Conservation (phyloP, 768 basidiomycete genomes). For the Chlorophyllum brunneum region DNA sequence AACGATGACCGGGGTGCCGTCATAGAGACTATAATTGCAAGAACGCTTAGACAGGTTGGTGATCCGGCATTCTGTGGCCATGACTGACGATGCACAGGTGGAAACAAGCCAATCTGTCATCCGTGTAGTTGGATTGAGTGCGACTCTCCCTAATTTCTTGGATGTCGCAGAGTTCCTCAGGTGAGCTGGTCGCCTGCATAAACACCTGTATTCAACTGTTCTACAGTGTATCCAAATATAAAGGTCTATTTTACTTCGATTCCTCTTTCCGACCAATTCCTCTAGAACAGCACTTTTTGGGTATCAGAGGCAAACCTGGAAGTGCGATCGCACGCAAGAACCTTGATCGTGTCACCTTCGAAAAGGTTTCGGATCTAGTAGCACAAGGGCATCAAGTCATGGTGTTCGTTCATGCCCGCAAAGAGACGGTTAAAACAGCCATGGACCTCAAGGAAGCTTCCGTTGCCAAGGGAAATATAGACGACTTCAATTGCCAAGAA, state of each 20-base stretch:
- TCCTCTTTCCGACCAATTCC: conserved; percentile 96
- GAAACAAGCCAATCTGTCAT: conserved; percentile 96
- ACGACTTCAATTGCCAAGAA: conserved; percentile 78
- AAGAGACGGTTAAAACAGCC: conserved; percentile 95
- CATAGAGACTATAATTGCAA: conserved; percentile 95
- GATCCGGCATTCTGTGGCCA: neutral
- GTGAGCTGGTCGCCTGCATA: conserved; percentile 34
- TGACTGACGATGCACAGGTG: conserved; percentile 46
- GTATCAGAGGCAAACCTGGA: conserved; percentile 84
- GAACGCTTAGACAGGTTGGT: conserved; percentile 83
- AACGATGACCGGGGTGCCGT: conserved; percentile 98
- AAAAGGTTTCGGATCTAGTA: conserved; percentile 88
- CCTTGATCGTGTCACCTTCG: conserved; percentile 82
- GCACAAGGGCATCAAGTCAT: conserved; percentile 96
- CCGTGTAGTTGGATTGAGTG: conserved; percentile 92
- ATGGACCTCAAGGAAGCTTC: conserved; percentile 76
- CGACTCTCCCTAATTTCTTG: conserved; percentile 94
- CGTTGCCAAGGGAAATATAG: conserved; percentile 60
- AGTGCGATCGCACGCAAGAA: conserved; percentile 73
- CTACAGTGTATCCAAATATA: conserved; percentile 75
- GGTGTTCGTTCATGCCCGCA: conserved; percentile 98
- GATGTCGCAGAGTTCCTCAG: conserved; percentile 94
- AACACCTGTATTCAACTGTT: conserved; percentile 1
- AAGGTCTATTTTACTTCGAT: conserved; percentile 96
- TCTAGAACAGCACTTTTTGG: conserved; percentile 95